Evolutionary conservation across 768 basidiomycete genomes (phyloP).

Genomic region (Phylloporus sp.): DNA sequence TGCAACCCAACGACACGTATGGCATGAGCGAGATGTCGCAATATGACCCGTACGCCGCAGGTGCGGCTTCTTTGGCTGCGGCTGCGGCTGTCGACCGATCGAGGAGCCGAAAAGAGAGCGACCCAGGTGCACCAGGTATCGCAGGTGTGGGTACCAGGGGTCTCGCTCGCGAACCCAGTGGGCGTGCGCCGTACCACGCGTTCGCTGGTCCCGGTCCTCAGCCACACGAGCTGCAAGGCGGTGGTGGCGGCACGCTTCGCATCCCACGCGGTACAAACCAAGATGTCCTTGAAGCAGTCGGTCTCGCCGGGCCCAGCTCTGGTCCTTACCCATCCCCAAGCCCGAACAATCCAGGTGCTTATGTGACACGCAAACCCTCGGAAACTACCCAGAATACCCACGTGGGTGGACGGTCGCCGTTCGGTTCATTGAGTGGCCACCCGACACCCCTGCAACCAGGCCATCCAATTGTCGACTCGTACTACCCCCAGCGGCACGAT

Average conservation of each 20-base stretch:
- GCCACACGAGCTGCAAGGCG: constrained; percentile 14
- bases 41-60: constrained; percentile 35
- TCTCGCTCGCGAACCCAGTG: constrained; percentile 27
- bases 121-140: constrained; percentile 37
- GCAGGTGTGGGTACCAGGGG: constrained; percentile 35
- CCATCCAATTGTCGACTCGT: constrained; percentile 21
- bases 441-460: constrained; percentile 20
- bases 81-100: constrained; percentile 19
- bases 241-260: constrained; percentile 11
- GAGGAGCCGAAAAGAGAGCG: constrained; percentile 29
- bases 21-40: constrained; percentile 47
- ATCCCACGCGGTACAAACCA: constrained; percentile 21
- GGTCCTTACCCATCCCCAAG: background rate
- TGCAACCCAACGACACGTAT: constrained; percentile 42
- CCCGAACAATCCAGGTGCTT: constrained; percentile 1
- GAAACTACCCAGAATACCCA: constrained; percentile 27
- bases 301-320: constrained; percentile 13
- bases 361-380: constrained; percentile 23
- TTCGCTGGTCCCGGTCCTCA: constrained; percentile 33
- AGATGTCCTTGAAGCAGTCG: constrained; percentile 29
- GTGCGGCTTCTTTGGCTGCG: constrained; percentile 18
- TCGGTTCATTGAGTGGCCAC: constrained; percentile 21
- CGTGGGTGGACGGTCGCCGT: constrained; percentile 17
- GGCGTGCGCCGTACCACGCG: constrained; percentile 35
- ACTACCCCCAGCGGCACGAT: constrained; percentile 23